Evolutionary conservation across 352 stramenopile genomes (phyloP).

Genomic region (Globisporangium nunn): DNA sequence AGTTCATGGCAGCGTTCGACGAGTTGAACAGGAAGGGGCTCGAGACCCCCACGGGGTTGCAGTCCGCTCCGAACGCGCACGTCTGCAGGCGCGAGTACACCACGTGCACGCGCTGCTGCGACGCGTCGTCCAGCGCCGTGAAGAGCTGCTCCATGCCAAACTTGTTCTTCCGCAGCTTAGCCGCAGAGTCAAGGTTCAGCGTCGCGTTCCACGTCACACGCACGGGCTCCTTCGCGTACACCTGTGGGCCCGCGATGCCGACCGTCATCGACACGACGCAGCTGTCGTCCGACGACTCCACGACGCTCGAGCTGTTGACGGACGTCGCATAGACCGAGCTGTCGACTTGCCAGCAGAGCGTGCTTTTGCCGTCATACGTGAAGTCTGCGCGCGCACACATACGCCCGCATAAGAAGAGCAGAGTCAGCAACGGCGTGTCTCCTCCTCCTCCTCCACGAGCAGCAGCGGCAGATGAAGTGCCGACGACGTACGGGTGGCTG

Average conservation of each 20-base stretch:
- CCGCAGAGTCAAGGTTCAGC: slow-evolving; percentile 26
- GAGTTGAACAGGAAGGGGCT: slow-evolving; percentile 39
- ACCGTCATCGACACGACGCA: slow-evolving; percentile 53
- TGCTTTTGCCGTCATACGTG: slow-evolving; percentile 33
- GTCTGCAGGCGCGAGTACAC: slow-evolving; percentile 47
- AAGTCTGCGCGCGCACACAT: slow-evolving; percentile 7
- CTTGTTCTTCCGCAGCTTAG: slow-evolving; percentile 29
- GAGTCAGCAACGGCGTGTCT: not conserved
- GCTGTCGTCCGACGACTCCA: slow-evolving; percentile 31
- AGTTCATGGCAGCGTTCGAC: slow-evolving; percentile 46
- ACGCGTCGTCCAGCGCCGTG: slow-evolving; percentile 39
- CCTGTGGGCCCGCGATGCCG: slow-evolving; percentile 24
- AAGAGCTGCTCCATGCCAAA: slow-evolving; percentile 41
- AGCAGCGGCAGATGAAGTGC: not conserved
- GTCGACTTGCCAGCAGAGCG: slow-evolving; percentile 56
- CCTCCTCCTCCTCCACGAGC: too few species aligned
- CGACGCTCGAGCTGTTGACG: slow-evolving; percentile 29
- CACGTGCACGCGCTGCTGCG: slow-evolving; percentile 44
- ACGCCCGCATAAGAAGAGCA: not conserved
- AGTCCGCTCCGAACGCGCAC: slow-evolving; percentile 35
- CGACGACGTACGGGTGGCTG: slow-evolving; percentile 5
- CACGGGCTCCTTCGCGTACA: slow-evolving; percentile 54
- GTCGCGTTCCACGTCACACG: slow-evolving; percentile 62
- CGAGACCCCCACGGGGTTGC: slow-evolving; percentile 41
- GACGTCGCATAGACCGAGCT: slow-evolving; percentile 46